Evolutionary conservation across 352 stramenopile species (phyloP), one percentile per base, ranked within the genome.

Genomic region (Globisporangium orthogonon): DNA sequence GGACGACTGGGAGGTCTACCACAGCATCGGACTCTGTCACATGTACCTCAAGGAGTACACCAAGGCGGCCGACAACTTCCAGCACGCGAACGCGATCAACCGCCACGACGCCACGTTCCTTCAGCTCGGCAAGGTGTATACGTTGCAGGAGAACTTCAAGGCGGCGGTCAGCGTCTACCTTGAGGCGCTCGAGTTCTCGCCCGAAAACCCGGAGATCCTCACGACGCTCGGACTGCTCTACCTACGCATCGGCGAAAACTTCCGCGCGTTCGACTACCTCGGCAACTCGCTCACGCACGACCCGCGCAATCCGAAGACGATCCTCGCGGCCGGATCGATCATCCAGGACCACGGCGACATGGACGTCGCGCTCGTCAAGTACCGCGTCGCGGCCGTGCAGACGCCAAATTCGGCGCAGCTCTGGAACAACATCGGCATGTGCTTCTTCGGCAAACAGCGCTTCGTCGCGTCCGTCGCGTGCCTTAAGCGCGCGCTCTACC

Each of bases 341-440:
- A 98, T 98, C 56, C 90, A 98, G 65, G 90, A 98, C 71, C 83
- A 97, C 54, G 71, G 87, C 11, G 91, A 97, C 54, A 96, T 96
- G 86, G 90, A 98, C 63, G 91, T 98, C 41, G 91, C 90, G 43
- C 79, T 98, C 17, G 84, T 97, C 50, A 98, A 98, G 74, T 98
- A 98, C 59, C 87, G 91, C 41, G 85, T 98, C 7, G 91, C 90
- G 15, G 91, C 91, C 3, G 85, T 91, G 29, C 84, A 96, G 63
- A 97, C 84, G 17, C 90, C 93, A 15, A 95, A 97, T 70, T 95
- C 83, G 56, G 83, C 93, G 1, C 87, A 97, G 66, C 72, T 98
- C 14, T 98, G 91, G 91, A 98, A 98, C 74, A 97, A 98, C 66
- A 86, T 98, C 46, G 91, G 90, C 51, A 97, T 98, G 93, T 97